Percentiles rank a stretch among this genome's conserved stretches.
Evolutionary conservation across 192 early-diverging fungal genomes (phyloP).

Genomic region (Backusella mclennaniae): DNA sequence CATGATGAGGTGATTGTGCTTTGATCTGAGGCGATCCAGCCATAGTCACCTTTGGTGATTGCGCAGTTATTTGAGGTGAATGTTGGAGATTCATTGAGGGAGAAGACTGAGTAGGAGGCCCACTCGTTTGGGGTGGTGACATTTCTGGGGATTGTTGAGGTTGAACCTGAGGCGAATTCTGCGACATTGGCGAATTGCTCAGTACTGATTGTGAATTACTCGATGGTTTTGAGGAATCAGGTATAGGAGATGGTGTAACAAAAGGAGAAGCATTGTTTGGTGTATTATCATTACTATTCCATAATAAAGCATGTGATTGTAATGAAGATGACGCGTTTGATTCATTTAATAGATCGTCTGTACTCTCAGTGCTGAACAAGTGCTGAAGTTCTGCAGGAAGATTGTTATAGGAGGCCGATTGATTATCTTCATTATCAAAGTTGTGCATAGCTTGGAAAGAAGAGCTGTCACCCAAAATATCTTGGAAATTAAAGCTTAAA

Average conservation of each 20-base stretch:
- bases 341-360: constrained; percentile 15
- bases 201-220: constrained; percentile 1
- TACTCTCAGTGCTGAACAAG: constrained; percentile 12
- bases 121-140: neutral
- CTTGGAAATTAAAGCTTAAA: constrained; percentile 21
- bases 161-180: constrained; percentile 4
- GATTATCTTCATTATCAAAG: constrained; percentile 16
- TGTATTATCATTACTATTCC: neutral
- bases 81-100: neutral
- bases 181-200: constrained; percentile 1
- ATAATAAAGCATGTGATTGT: neutral
- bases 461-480: constrained; percentile 13
- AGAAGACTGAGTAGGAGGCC: neutral
- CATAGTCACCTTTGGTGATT: neutral
- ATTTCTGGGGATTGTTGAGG: neutral
- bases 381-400: constrained; percentile 23
- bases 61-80: neutral
- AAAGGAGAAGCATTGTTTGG: neutral
- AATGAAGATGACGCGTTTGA: constrained; percentile 11
- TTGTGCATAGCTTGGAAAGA: constrained; percentile 16
- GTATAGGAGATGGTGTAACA: neutral
- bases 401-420: constrained; percentile 11
- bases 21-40: neutral
- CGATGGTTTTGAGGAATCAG: neutral
- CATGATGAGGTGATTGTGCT: neutral